phyloP scores from a whole-genome alignment of 2,329 filamentous ascomycete species.

The Allantophomopsis lycopodina region DNA sequence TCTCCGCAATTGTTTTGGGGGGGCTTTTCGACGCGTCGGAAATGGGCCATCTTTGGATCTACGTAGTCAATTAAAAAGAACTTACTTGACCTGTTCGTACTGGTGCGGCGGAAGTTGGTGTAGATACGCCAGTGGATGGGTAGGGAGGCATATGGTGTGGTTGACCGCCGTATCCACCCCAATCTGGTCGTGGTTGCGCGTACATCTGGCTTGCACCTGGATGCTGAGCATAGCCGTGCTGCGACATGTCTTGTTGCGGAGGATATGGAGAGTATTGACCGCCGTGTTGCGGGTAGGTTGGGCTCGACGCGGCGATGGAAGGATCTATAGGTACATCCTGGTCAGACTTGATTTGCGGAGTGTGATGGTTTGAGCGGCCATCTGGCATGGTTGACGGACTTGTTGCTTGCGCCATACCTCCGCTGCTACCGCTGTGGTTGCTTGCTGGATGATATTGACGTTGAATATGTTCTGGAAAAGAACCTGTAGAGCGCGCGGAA shows the following conservation, averaged over 20 bases:
- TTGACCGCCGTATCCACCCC: constrained; percentile 50
- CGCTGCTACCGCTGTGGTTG: constrained; percentile 60
- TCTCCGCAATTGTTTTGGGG: no score
- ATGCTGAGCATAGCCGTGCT: constrained; percentile 54
- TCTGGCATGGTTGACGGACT: constrained; percentile 85
- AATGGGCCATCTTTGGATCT: not conserved
- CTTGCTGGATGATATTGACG: constrained; percentile 71
- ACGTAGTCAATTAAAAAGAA: constrained; percentile 7
- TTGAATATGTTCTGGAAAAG: constrained; percentile 79
- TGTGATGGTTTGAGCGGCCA: constrained; percentile 63
- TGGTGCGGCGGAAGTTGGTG: constrained; percentile 38
- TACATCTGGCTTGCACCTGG: constrained; percentile 47
- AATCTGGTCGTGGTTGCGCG: constrained; percentile 59
- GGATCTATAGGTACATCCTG: constrained; percentile 97
- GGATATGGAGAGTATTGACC: constrained; percentile 79
- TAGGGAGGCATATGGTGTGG: constrained; percentile 17
- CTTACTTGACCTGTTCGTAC: constrained; percentile 47
- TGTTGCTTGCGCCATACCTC: constrained; percentile 97
- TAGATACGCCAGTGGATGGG: constrained; percentile 19
- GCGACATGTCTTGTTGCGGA: constrained; percentile 69
- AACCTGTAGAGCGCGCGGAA: constrained; percentile 59
- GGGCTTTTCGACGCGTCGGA: no score
- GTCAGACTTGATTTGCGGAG: constrained; percentile 81
- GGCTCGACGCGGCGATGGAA: constrained; percentile 86
- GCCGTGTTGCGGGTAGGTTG: constrained; percentile 65